Evolutionary conservation across 495 filamentous ascomycete species (phyloP).

Genomic region (Aspergillus hancockii): DNA sequence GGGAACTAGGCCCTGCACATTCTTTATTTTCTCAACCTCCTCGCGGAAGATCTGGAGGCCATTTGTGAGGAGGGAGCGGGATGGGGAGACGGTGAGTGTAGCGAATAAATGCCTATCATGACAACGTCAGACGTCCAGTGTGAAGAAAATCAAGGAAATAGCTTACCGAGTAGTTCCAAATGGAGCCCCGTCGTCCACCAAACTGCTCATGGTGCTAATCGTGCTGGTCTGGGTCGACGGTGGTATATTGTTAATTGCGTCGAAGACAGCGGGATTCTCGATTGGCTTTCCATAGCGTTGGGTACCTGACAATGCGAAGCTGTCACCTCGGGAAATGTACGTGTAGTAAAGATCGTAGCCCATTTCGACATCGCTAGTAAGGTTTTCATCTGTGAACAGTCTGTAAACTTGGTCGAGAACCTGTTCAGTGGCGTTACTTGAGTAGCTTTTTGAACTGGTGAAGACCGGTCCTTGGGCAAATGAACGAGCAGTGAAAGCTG

Average conservation of each 20-base stretch:
- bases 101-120: constrained; percentile 17
- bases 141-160: too few species aligned
- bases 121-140: too few species aligned
- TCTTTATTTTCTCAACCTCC: constrained; percentile 15
- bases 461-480: constrained; percentile 16
- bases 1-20: constrained; percentile 9
- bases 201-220: constrained; percentile 10
- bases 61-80: constrained; percentile 9
- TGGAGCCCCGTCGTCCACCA: not conserved
- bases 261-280: constrained; percentile 12
- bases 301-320: constrained; percentile 10
- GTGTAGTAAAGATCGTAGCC: constrained; percentile 19
- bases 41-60: constrained; percentile 17
- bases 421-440: constrained; percentile 10
- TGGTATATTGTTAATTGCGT: constrained; percentile 14
- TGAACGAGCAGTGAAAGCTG: constrained; percentile 22
- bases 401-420: constrained; percentile 21
- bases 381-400: constrained; percentile 4
- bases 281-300: constrained; percentile 19
- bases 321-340: constrained; percentile 4
- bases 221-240: constrained; percentile 7
- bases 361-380: constrained; percentile 16
- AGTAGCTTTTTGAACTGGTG: constrained; percentile 7
- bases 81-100: constrained; percentile 11
- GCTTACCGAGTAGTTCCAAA: constrained; percentile 16